A percentile compares a stretch with the other conserved stretches of the same genome.
Evolutionary conservation across 306 rosid species (phyloP).

Genomic region (Arachis stenosperma): DNA sequence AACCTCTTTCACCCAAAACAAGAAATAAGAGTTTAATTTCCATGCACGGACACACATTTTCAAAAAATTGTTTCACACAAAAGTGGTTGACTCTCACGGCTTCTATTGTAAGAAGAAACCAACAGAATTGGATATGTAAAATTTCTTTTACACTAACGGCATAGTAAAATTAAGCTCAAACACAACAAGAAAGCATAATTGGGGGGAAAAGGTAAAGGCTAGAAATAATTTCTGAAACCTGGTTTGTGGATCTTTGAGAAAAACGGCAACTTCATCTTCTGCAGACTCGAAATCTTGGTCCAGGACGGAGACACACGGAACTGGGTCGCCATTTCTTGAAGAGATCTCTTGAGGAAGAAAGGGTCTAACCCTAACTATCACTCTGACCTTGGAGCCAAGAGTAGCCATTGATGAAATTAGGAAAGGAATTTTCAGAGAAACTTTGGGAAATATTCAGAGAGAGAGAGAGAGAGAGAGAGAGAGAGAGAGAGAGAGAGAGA

Average conservation of each 20-base stretch:
- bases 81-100: no score
- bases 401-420: constrained; percentile 42
- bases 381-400: constrained; percentile 67
- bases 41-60: no score
- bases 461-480: no score
- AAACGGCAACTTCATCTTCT: constrained; percentile 63
- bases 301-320: constrained; percentile 60
- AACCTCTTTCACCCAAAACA: background rate
- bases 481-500: no score
- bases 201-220: background rate
- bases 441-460: no score
- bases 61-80: no score
- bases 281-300: constrained; percentile 44
- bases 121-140: no score
- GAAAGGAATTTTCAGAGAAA: background rate
- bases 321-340: constrained; percentile 31
- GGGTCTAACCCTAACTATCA: constrained; percentile 83
- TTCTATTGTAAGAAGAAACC: no score
- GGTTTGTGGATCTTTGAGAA: constrained; percentile 75
- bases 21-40: no score
- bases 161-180: background rate
- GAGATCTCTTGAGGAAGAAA: constrained; percentile 65
- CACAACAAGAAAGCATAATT: no score
- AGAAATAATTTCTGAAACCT: constrained; percentile 50
- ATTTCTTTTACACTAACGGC: no score